phyloP scores from a whole-genome alignment of 257 asterid genomes.

The Fraxinus anomala region DNA sequence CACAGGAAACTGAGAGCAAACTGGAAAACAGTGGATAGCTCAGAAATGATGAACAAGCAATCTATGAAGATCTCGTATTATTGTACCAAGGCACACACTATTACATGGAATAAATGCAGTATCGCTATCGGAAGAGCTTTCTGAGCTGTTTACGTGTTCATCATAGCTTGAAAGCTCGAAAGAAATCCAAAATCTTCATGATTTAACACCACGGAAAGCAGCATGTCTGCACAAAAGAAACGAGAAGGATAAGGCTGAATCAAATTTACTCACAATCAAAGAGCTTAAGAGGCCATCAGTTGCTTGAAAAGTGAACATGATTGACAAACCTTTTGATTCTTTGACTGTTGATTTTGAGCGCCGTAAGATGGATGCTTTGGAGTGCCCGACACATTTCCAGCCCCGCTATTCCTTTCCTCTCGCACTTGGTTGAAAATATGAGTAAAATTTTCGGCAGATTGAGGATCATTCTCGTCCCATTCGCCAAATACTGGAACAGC shows the following conservation, averaged over 20 bases:
- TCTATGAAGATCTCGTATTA: slow-evolving; percentile 17
- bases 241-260: not conserved
- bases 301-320: not conserved
- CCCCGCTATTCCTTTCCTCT: slow-evolving; percentile 41
- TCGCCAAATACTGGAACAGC: slow-evolving; percentile 77
- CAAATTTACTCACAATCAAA: not conserved
- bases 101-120: slow-evolving; percentile 20
- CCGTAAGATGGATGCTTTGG: slow-evolving; percentile 30
- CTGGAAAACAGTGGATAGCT: slow-evolving; percentile 3
- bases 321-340: slow-evolving; percentile 36
- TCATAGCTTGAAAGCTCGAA: slow-evolving; percentile 12
- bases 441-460: slow-evolving; percentile 64
- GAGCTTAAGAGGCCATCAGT: not conserved
- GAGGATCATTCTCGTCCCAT: slow-evolving; percentile 71
- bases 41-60: slow-evolving; percentile 18
- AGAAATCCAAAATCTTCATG: not conserved
- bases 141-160: slow-evolving; percentile 31
- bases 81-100: slow-evolving; percentile 30
- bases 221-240: slow-evolving; percentile 14
- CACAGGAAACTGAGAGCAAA: slow-evolving; percentile 3
- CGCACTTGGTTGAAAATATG: slow-evolving; percentile 58
- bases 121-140: slow-evolving; percentile 24
- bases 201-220: slow-evolving; percentile 32
- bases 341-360: slow-evolving; percentile 17
- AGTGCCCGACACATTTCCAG: slow-evolving; percentile 34